Percentiles rank a stretch among this genome's conserved stretches.
phyloP scores from a whole-genome alignment of 148 eudicot species.

The Salicornia ramosissima region DNA sequence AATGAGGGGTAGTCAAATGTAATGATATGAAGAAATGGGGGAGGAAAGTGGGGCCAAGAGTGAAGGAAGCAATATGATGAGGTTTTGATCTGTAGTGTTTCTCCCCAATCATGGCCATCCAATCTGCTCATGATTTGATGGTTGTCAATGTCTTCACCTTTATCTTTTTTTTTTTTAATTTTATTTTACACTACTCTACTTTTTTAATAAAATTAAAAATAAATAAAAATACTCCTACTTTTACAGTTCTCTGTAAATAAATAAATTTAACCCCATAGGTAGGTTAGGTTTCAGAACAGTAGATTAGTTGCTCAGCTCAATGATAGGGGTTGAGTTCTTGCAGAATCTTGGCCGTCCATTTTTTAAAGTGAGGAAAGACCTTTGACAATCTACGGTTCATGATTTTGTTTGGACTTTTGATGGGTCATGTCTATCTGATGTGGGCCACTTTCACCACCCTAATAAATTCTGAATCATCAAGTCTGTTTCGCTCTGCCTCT shows the following conservation, averaged over 20 bases:
- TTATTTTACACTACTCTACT: no score
- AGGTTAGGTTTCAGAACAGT: conserved; percentile 1
- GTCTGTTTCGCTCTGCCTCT: background rate
- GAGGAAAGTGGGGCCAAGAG: conserved; percentile 7
- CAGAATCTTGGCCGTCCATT: conserved; percentile 11
- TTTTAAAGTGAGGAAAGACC: background rate
- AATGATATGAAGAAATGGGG: background rate
- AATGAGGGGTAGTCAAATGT: background rate
- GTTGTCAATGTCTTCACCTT: conserved; percentile 24
- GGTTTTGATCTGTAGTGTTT: conserved; percentile 28
- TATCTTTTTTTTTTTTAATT: conserved; percentile 2
- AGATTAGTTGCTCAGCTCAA: conserved; percentile 15
- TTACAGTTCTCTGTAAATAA: no score
- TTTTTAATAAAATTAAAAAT: no score
- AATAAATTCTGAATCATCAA: conserved; percentile 18
- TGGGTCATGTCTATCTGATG: conserved; percentile 26
- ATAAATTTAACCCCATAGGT: conserved; percentile 5
- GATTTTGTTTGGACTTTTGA: background rate
- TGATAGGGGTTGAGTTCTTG: conserved; percentile 18
- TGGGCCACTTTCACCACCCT: conserved; percentile 20
- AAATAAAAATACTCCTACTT: no score
- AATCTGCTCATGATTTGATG: conserved; percentile 35
- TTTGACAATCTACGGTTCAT: conserved; percentile 1
- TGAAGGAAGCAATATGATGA: conserved; percentile 30
- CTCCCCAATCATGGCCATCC: conserved; percentile 26